Evolutionary conservation across 805 yeast genomes (phyloP), one percentile per base, ranked within the genome.

Genomic region (Blastobotrys parvus): DNA sequence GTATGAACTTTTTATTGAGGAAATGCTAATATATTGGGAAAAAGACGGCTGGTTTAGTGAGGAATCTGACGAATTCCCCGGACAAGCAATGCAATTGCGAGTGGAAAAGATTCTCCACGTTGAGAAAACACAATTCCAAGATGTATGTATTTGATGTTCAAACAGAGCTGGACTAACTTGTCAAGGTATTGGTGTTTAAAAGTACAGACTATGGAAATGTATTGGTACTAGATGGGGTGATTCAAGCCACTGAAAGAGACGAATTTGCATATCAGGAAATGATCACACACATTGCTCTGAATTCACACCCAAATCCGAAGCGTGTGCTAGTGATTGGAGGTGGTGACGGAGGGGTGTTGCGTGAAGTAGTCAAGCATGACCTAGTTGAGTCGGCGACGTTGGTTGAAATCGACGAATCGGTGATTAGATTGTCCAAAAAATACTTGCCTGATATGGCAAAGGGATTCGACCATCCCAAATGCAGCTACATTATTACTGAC

Each of bases 331-430:
- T 90, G 50, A 84, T 90, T 59, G 98, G 98, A 46, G 98, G 98
- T 52, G 98, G 98, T 60, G 98, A 90, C 64, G 98, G 98, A 56
- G 97, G 97, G 67, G 97, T 90, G 41, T 75, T 90, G 58, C 79
- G 97, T 68, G 97, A 90, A 68, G 74, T 89, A 60, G 85, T 88
- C 60, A 90, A 90, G 69, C 96, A 90, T 67, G 79, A 75, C 41
- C 64, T 75, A 47, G 86, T 90, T 43, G 95, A 88, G 64, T 82
- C 82, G 67, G 95, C 94, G 38, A 76, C 84, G 69, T 72, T 90
- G 53, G 88, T 95, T 66, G 98, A 90, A 67, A 90, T 90, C 55
- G 98, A 90, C 60, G 97, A 87, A 68, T 80, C 88, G 35, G 97
- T 89, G 46, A 86, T 89, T 59, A 74, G 80, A 55, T 82, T 84